Conservation (phyloP, 768 basidiomycete species). For the Mrakia hoshinonis region DNA sequence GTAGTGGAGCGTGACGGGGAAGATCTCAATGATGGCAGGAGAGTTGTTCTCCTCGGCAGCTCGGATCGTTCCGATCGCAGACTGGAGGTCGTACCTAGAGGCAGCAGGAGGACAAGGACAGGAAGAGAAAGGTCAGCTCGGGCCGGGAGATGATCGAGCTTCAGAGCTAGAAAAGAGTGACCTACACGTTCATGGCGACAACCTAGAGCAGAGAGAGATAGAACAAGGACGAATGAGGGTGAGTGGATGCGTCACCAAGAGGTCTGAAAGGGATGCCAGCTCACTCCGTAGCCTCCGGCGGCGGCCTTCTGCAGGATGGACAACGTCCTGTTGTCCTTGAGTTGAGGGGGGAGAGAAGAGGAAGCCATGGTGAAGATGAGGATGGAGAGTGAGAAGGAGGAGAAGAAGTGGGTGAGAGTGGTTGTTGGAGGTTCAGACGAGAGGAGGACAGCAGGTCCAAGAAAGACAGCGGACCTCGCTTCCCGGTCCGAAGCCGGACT, state of each 20-base stretch:
- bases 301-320: conserved; percentile 39
- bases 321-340: conserved; percentile 37
- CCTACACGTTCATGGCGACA: conserved; percentile 32
- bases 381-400: neutral
- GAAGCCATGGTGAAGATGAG: neutral
- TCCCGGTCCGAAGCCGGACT: no score
- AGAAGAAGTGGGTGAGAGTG: neutral
- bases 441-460: neutral
- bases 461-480: neutral
- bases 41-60: conserved; percentile 39
- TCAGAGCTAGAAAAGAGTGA: no score
- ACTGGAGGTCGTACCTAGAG: conserved; percentile 37
- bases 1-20: conserved; percentile 38
- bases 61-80: conserved; percentile 39
- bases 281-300: conserved; percentile 35
- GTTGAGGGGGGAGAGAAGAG: conserved; percentile 10
- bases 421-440: neutral
- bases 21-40: conserved; percentile 40
- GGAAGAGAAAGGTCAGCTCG: neutral
- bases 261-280: neutral
- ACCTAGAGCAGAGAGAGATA: conserved; percentile 19
- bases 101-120: neutral
- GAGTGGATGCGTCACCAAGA: neutral
- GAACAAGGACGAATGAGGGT: neutral
- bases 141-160: neutral